These are phyloP conservation scores for Geranium incanum DNA, from an alignment of 441 rosid species.

Conservation along the genomic window DNA sequence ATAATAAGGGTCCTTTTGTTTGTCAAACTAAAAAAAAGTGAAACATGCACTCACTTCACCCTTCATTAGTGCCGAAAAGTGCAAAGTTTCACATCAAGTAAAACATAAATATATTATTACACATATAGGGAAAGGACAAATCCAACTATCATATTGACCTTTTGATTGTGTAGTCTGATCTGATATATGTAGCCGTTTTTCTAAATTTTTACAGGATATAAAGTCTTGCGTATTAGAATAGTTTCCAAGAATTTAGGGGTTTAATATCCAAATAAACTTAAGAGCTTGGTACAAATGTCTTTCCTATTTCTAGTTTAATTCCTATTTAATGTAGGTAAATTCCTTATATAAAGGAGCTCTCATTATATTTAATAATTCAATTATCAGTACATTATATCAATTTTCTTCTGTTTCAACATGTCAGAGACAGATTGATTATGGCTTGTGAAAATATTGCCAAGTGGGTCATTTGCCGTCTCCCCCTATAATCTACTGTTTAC, in stretches of 20 bases:
- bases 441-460: background rate
- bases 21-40: background rate
- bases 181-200: too few species aligned
- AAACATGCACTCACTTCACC: background rate
- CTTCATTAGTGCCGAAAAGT: background rate
- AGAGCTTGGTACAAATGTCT: background rate
- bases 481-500: background rate
- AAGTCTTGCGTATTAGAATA: background rate
- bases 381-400: background rate
- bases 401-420: background rate
- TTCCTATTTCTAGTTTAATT: background rate
- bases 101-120: too few species aligned
- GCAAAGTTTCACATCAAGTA: background rate
- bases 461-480: background rate
- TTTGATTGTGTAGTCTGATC: background rate
- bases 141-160: background rate
- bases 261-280: background rate
- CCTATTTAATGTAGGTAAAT: background rate
- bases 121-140: background rate
- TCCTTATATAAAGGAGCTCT: background rate
- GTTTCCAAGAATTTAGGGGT: background rate
- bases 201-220: too few species aligned
- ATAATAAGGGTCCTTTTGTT: background rate
- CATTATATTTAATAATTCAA: background rate
- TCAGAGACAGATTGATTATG: background rate